These are phyloP conservation scores for Eremothecium gossypii DNA, from an alignment of 1,139 yeast genomes.

Conservation along the genomic window DNA sequence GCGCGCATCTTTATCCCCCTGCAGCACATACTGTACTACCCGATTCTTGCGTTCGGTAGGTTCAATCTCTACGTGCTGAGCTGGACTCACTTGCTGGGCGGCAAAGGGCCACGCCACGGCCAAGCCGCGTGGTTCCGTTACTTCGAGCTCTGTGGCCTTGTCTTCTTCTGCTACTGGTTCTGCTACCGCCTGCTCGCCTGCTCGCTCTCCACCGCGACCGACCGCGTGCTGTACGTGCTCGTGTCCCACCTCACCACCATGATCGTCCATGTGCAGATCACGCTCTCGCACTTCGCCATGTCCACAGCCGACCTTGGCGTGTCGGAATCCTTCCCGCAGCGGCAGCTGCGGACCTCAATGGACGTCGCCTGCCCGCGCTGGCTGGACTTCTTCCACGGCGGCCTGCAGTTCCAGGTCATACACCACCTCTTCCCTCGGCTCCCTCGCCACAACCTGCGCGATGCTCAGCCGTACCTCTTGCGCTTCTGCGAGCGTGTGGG, in stretches of 20 bases:
- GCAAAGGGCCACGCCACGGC: constrained; percentile 72
- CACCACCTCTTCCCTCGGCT: constrained; percentile 85
- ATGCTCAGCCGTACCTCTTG: constrained; percentile 61
- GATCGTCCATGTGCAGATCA: constrained; percentile 88
- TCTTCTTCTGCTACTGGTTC: constrained; percentile 69
- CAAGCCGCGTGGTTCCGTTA: constrained; percentile 82
- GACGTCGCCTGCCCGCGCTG: constrained; percentile 91
- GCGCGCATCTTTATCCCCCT: constrained; percentile 51
- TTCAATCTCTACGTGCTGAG: constrained; percentile 76
- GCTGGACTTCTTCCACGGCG: constrained; percentile 88
- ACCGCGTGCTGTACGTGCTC: constrained; percentile 50
- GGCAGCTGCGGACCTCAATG: constrained; percentile 87
- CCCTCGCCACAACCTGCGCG: constrained; percentile 79
- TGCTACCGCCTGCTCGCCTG: constrained; percentile 54
- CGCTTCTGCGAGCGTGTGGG: constrained; percentile 75
- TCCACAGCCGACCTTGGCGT: constrained; percentile 79
- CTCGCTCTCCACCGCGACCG: constrained; percentile 42
- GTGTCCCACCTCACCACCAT: constrained; percentile 74
- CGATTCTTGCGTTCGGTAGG: constrained; percentile 73
- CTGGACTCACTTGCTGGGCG: constrained; percentile 63
- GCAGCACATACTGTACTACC: constrained; percentile 68
- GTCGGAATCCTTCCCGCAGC: constrained; percentile 70
- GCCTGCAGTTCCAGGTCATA: constrained; percentile 83
- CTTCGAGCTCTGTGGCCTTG: constrained; percentile 61
- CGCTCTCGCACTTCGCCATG: constrained; percentile 88